Percentiles rank a stretch among this genome's conserved stretches.
Evolutionary conservation across 169 alveolate genomes (phyloP).

Genomic region (Plasmodium fragile): DNA sequence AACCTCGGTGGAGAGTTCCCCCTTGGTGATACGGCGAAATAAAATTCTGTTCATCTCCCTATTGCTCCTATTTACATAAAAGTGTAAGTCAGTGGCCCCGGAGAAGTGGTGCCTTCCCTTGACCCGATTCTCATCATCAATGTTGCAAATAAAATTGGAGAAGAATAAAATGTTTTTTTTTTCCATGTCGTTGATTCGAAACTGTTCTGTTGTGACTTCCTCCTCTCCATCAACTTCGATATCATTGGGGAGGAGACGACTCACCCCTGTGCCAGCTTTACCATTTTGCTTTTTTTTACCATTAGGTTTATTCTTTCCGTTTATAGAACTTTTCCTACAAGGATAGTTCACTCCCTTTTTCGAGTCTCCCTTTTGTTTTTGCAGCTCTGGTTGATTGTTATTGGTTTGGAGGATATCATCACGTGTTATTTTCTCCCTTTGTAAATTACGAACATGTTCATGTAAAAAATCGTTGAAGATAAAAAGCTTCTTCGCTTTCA

Average conservation of each 20-base stretch:
- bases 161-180: slow-evolving; percentile 42
- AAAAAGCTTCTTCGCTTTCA: slow-evolving; percentile 22
- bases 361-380: not conserved
- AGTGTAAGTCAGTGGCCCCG: slow-evolving; percentile 55
- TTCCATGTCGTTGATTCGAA: not conserved
- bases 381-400: not conserved
- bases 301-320: not conserved
- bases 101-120: slow-evolving; percentile 6
- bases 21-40: not conserved
- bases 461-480: slow-evolving; percentile 16
- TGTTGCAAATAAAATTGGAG: slow-evolving; percentile 49
- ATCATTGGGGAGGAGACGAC: not conserved
- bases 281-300: not conserved
- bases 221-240: not conserved
- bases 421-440: not conserved
- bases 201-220: not conserved
- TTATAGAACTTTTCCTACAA: not conserved
- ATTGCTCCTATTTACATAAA: slow-evolving; percentile 25
- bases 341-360: not conserved
- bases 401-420: not conserved
- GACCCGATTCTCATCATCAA: not conserved
- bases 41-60: slow-evolving; percentile 1
- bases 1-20: not conserved
- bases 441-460: not conserved
- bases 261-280: not conserved